These are phyloP conservation scores for Hansenula lynferdii DNA, from an alignment of 1,139 yeast genomes.

Conservation along the genomic window DNA sequence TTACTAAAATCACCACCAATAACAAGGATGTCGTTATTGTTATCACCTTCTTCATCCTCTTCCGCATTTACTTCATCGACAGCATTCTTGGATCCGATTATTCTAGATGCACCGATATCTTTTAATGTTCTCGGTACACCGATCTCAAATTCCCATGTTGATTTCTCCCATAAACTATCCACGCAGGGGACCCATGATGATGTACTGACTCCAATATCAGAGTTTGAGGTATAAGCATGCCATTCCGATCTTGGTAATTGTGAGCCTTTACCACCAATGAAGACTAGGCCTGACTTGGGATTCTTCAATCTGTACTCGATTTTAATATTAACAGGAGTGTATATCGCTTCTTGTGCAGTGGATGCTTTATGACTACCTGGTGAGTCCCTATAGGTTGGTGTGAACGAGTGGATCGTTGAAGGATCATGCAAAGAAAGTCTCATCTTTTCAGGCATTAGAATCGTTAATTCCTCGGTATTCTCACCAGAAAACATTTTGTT, in stretches of 20 bases:
- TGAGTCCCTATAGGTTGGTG: constrained; percentile 37
- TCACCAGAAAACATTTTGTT: constrained; percentile 58
- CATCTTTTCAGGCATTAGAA: constrained; percentile 69
- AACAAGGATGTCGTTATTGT: constrained; percentile 49
- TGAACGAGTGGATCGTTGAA: constrained; percentile 38
- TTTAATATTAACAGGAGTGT: constrained; percentile 67
- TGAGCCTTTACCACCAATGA: constrained; percentile 49
- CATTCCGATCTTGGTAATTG: constrained; percentile 41
- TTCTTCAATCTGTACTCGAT: constrained; percentile 64
- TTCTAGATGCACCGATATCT: constrained; percentile 54
- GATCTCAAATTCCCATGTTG: constrained; percentile 89
- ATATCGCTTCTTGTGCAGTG: constrained; percentile 37
- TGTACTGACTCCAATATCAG: constrained; percentile 74
- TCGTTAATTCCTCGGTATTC: constrained; percentile 66
- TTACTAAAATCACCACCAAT: constrained; percentile 72
- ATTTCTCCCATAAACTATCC: constrained; percentile 83
- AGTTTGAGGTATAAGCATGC: constrained; percentile 85
- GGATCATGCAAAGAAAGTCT: constrained; percentile 57
- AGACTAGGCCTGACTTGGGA: constrained; percentile 72
- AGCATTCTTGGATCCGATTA: constrained; percentile 32
- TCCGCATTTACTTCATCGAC: constrained; percentile 29
- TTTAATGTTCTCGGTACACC: constrained; percentile 76
- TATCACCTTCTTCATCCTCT: constrained; percentile 44
- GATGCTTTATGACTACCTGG: constrained; percentile 34
- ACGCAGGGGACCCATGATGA: constrained; percentile 97